Conservation (phyloP, 495 filamentous ascomycete genomes). For the Trichocladium antarcticum region DNA sequence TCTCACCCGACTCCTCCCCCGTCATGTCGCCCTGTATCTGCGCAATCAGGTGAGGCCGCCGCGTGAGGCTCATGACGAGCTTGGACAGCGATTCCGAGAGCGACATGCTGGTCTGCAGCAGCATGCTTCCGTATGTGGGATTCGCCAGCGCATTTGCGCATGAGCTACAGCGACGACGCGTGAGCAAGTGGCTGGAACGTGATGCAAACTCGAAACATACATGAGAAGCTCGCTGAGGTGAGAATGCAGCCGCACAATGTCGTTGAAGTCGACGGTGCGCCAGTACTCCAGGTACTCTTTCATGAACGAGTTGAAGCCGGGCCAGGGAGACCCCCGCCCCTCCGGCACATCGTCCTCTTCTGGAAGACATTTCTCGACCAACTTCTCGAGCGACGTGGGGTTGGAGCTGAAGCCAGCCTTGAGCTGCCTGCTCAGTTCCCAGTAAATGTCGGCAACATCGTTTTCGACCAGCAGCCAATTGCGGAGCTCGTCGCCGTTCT, state of each 20-base stretch:
- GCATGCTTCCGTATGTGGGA: conserved; percentile 61
- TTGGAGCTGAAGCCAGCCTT: conserved; percentile 43
- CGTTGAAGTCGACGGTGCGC: conserved; percentile 62
- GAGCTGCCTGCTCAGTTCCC: conserved; percentile 54
- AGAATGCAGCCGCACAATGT: conserved; percentile 64
- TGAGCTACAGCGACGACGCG: conserved; percentile 37
- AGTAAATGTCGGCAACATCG: conserved; percentile 48
- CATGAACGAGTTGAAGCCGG: conserved; percentile 63
- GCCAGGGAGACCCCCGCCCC: conserved; percentile 53
- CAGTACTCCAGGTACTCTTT: conserved; percentile 69
- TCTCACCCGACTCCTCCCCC: conserved; percentile 46
- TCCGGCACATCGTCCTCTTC: conserved; percentile 38
- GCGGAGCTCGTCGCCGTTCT: conserved; percentile 32
- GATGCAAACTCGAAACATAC: conserved; percentile 34
- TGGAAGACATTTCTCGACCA: conserved; percentile 48
- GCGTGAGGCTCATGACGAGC: conserved; percentile 69
- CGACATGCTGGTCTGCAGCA: conserved; percentile 66
- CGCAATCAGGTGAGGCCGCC: conserved; percentile 56
- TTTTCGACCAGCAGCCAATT: conserved; percentile 38
- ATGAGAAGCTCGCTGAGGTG: conserved; percentile 58
- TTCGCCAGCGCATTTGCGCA: conserved; percentile 72
- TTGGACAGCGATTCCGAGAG: conserved; percentile 65
- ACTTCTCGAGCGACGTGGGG: conserved; percentile 45
- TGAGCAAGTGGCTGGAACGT: conserved; percentile 5
- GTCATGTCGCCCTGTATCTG: conserved; percentile 40